Percentiles rank a stretch among this genome's conserved stretches.
These are phyloP conservation scores for Cordyceps tenuipes DNA, from an alignment of 2,329 filamentous ascomycete genomes.

Conservation along the genomic window DNA sequence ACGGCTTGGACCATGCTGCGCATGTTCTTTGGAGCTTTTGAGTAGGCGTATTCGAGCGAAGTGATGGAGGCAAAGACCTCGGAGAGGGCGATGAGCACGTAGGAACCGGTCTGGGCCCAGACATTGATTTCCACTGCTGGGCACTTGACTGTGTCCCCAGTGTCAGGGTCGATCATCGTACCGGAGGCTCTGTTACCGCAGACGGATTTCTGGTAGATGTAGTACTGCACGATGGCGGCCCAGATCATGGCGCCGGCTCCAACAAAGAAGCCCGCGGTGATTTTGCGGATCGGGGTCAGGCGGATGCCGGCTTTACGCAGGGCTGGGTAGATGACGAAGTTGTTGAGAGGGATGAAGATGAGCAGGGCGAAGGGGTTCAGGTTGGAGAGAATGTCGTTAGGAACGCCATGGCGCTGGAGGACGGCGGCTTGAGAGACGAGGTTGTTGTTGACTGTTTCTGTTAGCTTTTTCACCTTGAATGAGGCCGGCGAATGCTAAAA, in stretches of 20 bases:
- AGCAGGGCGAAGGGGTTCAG: slow-evolving; percentile 67
- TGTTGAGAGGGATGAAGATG: slow-evolving; percentile 64
- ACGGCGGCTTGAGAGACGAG: slow-evolving; percentile 54
- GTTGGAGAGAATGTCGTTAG: slow-evolving; percentile 70
- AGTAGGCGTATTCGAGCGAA: slow-evolving; percentile 65
- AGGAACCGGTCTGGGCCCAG: slow-evolving; percentile 46
- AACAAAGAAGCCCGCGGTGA: slow-evolving; percentile 59
- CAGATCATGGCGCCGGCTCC: slow-evolving; percentile 52
- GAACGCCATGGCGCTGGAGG: slow-evolving; percentile 60
- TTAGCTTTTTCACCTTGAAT: slow-evolving; percentile 9
- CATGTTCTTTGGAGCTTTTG: slow-evolving; percentile 71
- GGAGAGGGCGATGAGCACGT: slow-evolving; percentile 39
- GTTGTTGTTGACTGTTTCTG: slow-evolving; percentile 43
- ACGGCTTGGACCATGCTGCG: slow-evolving; percentile 61
- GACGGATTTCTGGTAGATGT: slow-evolving; percentile 54
- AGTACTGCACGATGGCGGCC: slow-evolving; percentile 46
- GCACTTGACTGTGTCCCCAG: slow-evolving; percentile 32
- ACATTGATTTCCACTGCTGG: slow-evolving; percentile 51
- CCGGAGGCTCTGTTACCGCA: slow-evolving; percentile 42
- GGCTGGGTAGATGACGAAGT: slow-evolving; percentile 58
- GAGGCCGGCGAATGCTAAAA: neutral
- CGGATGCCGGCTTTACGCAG: slow-evolving; percentile 55
- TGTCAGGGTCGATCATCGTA: slow-evolving; percentile 12
- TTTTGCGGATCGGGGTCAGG: slow-evolving; percentile 70
- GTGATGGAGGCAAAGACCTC: slow-evolving; percentile 45